phyloP scores from a whole-genome alignment of 805 yeast genomes.

The Lipomyces yamanashiensis region DNA sequence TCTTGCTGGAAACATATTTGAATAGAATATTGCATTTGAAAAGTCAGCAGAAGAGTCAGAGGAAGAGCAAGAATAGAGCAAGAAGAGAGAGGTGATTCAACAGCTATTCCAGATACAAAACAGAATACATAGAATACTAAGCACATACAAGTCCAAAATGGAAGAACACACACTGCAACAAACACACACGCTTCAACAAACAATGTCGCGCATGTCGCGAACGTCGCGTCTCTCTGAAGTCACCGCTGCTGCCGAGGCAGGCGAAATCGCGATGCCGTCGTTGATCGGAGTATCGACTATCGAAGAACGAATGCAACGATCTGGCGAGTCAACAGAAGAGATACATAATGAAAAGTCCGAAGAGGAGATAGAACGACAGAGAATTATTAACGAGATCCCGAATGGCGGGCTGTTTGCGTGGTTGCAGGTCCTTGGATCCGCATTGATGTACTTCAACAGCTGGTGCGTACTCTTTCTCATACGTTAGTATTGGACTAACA shows the following conservation, averaged over 20 bases:
- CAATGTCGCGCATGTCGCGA: neutral
- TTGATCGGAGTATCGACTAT: conserved; percentile 5
- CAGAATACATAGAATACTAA: neutral
- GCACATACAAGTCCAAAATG: neutral
- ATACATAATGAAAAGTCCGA: conserved; percentile 1
- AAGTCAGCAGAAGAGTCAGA: too few relatives aligned
- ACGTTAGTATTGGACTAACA: neutral
- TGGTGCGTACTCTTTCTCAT: conserved; percentile 7
- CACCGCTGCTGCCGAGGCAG: conserved; percentile 12
- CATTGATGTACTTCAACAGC: conserved; percentile 23
- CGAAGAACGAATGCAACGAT: neutral
- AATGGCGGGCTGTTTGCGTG: conserved; percentile 29
- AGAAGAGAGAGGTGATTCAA: too few relatives aligned
- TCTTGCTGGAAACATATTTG: too few relatives aligned
- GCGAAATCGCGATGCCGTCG: conserved; percentile 12
- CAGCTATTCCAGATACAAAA: too few relatives aligned
- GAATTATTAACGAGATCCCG: conserved; percentile 14
- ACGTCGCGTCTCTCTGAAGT: conserved; percentile 8
- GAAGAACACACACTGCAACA: neutral
- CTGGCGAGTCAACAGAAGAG: neutral
- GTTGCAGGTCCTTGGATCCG: conserved; percentile 26
- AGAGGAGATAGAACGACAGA: neutral
- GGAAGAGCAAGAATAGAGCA: too few relatives aligned
- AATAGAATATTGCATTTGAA: too few relatives aligned
- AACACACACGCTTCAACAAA: neutral